Percentiles rank a stretch among this genome's conserved stretches.
These are phyloP conservation scores for Claviceps sorghi DNA, from an alignment of 2,329 filamentous ascomycete genomes.

Conservation along the genomic window DNA sequence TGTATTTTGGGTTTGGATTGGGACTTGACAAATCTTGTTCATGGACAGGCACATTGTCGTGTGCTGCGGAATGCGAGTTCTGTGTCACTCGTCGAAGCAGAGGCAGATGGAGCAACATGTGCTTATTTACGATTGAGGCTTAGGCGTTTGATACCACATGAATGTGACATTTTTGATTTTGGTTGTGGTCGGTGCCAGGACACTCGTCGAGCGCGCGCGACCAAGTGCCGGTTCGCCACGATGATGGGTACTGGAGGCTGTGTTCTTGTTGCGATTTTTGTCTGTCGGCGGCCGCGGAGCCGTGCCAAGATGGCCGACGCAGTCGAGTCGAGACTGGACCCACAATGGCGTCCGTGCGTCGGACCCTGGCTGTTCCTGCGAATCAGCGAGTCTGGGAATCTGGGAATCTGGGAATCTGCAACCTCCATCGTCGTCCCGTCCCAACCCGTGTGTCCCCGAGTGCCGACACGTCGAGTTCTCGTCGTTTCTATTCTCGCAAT, in stretches of 20 bases:
- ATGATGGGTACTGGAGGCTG: no score
- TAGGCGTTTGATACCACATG: slow-evolving; percentile 30
- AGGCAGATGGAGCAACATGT: background rate
- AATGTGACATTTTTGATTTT: slow-evolving; percentile 17
- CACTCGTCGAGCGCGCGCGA: background rate
- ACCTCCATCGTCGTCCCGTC: no score
- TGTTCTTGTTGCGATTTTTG: no score
- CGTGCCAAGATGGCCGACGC: no score
- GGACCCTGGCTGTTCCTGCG: no score
- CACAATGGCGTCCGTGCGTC: background rate
- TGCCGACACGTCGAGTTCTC: background rate
- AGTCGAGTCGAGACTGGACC: background rate
- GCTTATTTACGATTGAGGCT: slow-evolving; percentile 30
- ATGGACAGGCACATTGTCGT: background rate
- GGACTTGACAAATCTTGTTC: slow-evolving; percentile 2
- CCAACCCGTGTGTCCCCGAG: no score
- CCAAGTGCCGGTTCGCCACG: background rate
- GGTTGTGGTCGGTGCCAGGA: background rate
- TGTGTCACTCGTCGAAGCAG: background rate
- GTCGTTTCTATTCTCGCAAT: background rate
- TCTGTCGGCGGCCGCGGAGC: no score
- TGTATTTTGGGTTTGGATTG: slow-evolving; percentile 17
- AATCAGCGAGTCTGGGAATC: no score
- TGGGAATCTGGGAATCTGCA: no score
- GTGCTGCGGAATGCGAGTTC: background rate